Evolutionary conservation across 768 basidiomycete species (phyloP).

Genomic region (Trametes cinnabarina): DNA sequence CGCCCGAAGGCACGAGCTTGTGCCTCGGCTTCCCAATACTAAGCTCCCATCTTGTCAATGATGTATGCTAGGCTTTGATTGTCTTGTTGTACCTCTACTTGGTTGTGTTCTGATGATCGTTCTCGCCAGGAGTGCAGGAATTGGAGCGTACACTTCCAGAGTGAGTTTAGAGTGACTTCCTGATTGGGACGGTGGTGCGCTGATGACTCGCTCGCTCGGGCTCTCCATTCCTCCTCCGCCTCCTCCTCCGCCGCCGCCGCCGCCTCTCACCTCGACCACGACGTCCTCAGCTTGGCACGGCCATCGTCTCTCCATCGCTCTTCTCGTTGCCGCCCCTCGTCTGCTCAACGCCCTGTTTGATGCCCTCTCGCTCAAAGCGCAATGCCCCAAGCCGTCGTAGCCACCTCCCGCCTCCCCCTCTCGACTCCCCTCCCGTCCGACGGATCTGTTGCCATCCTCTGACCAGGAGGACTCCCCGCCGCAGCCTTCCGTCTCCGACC

Average conservation of each 20-base stretch:
- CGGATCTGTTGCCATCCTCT: no score
- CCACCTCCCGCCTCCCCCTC: slow-evolving; percentile 8
- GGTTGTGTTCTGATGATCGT: no score
- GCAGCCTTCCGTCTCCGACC: not conserved
- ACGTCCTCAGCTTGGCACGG: not conserved
- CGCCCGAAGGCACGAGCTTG: no score
- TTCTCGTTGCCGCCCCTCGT: not conserved
- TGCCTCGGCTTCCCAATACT: no score
- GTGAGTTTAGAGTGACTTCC: not conserved
- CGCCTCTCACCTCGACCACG: not conserved
- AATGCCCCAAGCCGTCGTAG: slow-evolving; percentile 21
- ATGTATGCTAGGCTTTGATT: no score
- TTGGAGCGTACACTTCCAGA: no score
- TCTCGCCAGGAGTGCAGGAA: no score
- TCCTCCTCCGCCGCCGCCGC: not conserved
- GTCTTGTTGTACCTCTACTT: no score
- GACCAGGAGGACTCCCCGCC: not conserved
- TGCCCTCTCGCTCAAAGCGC: slow-evolving; percentile 28
- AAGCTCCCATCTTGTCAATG: no score
- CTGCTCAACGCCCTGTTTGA: slow-evolving; percentile 20
- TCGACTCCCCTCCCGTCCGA: slow-evolving; percentile 15
- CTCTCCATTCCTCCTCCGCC: not conserved
- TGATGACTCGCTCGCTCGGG: not conserved
- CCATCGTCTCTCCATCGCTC: not conserved
- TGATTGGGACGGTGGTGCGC: slow-evolving; percentile 1